Percentiles rank a stretch among this genome's conserved stretches.
Conservation (phyloP, 1,284 basidiomycete species). For the Phlebopus sp. region DNA sequence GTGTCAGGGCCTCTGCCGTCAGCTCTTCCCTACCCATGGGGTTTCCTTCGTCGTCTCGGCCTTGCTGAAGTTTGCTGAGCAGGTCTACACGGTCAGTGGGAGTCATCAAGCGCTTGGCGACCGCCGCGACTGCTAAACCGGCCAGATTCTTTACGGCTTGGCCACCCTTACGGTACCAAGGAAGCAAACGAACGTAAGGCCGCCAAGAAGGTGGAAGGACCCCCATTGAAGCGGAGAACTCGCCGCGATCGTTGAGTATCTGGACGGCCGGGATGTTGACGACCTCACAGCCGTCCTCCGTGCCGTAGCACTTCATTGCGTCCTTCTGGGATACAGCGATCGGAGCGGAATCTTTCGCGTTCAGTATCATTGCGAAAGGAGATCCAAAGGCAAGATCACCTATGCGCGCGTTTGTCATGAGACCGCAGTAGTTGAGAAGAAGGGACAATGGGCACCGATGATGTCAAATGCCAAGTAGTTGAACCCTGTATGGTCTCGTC, state of each 20-base stretch:
- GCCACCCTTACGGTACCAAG: slow-evolving; percentile 75
- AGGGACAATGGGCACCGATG: slow-evolving; percentile 43
- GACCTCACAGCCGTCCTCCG: slow-evolving; percentile 42
- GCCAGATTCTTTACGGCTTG: slow-evolving; percentile 72
- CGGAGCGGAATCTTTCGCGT: slow-evolving; percentile 71
- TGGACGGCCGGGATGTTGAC: slow-evolving; percentile 76
- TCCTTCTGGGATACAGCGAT: slow-evolving; percentile 49
- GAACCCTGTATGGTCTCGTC: slow-evolving; percentile 42
- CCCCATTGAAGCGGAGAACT: slow-evolving; percentile 84
- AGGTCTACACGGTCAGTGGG: slow-evolving; percentile 74
- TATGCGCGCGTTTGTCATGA: slow-evolving; percentile 18
- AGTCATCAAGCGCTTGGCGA: slow-evolving; percentile 67
- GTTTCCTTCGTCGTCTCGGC: slow-evolving; percentile 75
- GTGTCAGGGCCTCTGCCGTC: slow-evolving; percentile 84
- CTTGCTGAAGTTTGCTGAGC: slow-evolving; percentile 75
- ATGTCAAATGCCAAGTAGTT: slow-evolving; percentile 89
- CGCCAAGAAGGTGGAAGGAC: slow-evolving; percentile 72
- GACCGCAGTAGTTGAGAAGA: neutral
- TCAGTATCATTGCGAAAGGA: slow-evolving; percentile 87
- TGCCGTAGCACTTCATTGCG: slow-evolving; percentile 58
- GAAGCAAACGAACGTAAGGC: slow-evolving; percentile 61
- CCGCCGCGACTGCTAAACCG: slow-evolving; percentile 80
- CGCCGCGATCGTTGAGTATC: slow-evolving; percentile 88
- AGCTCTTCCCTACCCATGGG: slow-evolving; percentile 78
- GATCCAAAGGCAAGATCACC: slow-evolving; percentile 83